Conservation (phyloP, 805 yeast species). For the Candida khao-thaluensis region DNA sequence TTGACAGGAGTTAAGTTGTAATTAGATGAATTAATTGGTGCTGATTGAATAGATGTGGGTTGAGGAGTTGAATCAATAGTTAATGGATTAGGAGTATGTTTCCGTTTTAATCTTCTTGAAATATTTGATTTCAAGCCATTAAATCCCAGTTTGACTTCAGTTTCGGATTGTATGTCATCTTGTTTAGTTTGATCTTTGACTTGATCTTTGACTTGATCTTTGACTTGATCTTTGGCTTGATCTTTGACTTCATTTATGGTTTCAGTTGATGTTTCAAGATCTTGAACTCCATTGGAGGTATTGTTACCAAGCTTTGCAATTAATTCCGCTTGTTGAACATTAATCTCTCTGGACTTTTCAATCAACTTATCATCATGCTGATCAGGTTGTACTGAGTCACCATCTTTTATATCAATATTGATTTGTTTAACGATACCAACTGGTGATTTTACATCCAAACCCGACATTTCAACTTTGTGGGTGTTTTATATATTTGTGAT, state of each 20-base stretch:
- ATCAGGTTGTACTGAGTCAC: neutral
- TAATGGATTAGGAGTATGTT: conserved; percentile 34
- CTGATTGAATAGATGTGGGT: conserved; percentile 32
- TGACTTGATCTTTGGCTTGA: neutral
- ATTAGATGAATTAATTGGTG: conserved; percentile 24
- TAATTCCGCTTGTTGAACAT: conserved; percentile 1
- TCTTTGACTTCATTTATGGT: neutral
- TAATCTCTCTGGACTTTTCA: conserved; percentile 2
- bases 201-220: neutral
- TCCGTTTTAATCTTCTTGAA: conserved; percentile 29
- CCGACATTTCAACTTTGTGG: no score
- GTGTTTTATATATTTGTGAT: no score
- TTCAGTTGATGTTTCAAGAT: neutral
- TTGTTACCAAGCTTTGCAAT: conserved; percentile 4
- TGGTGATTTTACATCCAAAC: neutral
- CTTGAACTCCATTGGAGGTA: neutral
- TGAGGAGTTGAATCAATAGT: conserved; percentile 15
- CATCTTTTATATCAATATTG: neutral
- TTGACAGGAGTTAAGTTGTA: conserved; percentile 2
- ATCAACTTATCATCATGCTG: conserved; percentile 1
- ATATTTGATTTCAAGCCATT: conserved; percentile 1
- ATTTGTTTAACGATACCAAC: neutral
- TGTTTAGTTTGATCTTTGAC: neutral
- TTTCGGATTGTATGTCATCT: neutral
- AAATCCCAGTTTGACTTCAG: neutral